These are phyloP conservation scores for Spirogloea muscicola DNA, from an alignment of 139 green algal genomes.

Conservation along the genomic window DNA sequence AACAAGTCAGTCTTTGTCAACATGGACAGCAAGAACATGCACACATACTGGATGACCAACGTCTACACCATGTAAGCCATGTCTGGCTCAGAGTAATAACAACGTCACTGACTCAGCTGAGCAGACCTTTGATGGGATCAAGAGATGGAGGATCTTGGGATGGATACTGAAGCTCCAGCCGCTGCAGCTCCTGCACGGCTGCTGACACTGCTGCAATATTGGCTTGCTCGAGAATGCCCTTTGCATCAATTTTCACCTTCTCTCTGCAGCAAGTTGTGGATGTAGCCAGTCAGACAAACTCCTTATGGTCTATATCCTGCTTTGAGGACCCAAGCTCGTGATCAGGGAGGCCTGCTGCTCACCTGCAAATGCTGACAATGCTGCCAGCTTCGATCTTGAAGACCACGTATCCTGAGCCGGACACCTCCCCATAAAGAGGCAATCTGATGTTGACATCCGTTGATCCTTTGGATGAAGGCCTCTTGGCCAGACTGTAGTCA, in stretches of 20 bases:
- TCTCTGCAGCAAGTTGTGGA: too few species aligned
- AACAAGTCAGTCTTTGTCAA: too few species aligned
- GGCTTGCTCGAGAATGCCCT: constrained; percentile 43
- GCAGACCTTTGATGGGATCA: constrained; percentile 27
- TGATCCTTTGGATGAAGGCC: constrained; percentile 21
- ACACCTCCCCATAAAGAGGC: constrained; percentile 60
- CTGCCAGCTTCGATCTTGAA: constrained; percentile 35
- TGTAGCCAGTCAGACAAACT: too few species aligned
- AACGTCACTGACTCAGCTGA: background rate
- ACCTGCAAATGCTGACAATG: constrained; percentile 63
- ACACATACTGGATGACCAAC: too few species aligned
- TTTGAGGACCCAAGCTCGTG: too few species aligned
- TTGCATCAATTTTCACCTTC: constrained; percentile 61
- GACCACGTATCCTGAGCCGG: constrained; percentile 58
- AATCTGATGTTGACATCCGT: constrained; percentile 42
- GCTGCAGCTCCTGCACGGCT: constrained; percentile 32
- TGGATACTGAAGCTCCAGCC: constrained; percentile 34
- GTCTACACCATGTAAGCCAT: too few species aligned
- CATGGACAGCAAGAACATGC: too few species aligned
- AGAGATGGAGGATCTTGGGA: constrained; percentile 12
- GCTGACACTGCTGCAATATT: background rate
- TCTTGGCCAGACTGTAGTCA: constrained; percentile 3
- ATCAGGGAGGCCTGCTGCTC: too few species aligned
- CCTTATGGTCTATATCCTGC: too few species aligned
- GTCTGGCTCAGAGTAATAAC: background rate